Base-by-base conservation (phyloP, 2,329 filamentous ascomycete species). In the Trichoderma lentiforme region DNA sequence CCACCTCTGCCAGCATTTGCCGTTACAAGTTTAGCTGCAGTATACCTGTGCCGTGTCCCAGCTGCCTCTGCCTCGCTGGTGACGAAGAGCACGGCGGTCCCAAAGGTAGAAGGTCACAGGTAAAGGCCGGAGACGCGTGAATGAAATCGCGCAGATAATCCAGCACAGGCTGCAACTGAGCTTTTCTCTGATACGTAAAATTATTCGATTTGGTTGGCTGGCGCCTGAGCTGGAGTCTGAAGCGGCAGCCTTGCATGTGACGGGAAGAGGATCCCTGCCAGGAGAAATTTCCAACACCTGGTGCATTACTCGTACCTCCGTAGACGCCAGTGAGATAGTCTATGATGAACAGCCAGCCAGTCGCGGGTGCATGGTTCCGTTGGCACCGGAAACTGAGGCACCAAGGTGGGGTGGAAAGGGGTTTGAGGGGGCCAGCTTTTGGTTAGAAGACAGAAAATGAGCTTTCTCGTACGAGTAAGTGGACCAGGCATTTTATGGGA, bases 191-290 rank as follows among this genome's bases (percentile, higher is more conserved):
- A 24, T 67, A 51, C 60, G 62, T 66, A 65, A 71, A 66, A 21
- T 11, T n/a, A 60, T 61, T 53, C 30, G 36, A 61, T 61, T 26
- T 71, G 62, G 70, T 71, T 71, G 62, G 70, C 62, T 12, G 28
- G 30, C 24, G 47, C n/a, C 51, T 61, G 32, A 18, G 53, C 62
- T 47, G 39, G 28, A 60, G 51, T 61, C 39, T 51, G 53, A 53
- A 66, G 66, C 21, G 32, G 21, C 61, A 72, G 70, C 64, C 70
- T 72, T 65, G 43, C 64, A 62, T 72, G 63, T 69, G 64, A 69
- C 58, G 70, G 61, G 32, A 68, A 34, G 39, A 26, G 14, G n/a
- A 63, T 47, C 70, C 70, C 64, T 72, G 70, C 58, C 51, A 63
- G 56, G 56, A 62, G 70, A 71, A 53, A 66, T 61, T 62, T 62